Conservation (phyloP, 2,329 filamentous ascomycete genomes). For the Diaporthe caulivora region DNA sequence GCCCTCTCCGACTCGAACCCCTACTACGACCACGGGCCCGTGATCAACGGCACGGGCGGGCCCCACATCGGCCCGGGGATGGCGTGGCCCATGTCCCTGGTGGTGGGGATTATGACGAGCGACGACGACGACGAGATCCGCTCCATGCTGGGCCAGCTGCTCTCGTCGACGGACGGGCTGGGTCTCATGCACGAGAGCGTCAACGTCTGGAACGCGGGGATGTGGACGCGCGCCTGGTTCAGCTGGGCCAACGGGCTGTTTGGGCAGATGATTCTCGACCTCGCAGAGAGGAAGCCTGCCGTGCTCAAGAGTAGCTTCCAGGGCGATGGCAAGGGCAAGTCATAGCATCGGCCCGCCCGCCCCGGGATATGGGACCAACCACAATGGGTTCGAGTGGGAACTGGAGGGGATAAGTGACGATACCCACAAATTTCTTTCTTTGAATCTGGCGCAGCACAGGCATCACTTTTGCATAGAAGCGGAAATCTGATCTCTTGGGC, state of each 20-base stretch:
- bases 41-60: conserved; percentile 44
- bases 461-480: conserved; percentile 14
- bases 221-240: conserved; percentile 69
- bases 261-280: conserved; percentile 82
- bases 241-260: conserved; percentile 95
- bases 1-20: conserved; percentile 73
- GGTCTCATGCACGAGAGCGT: conserved; percentile 78
- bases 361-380: too few relatives aligned
- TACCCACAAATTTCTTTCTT: not conserved
- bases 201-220: conserved; percentile 67
- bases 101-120: conserved; percentile 76
- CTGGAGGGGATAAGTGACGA: not conserved
- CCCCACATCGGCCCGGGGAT: conserved; percentile 60
- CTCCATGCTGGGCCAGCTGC: conserved; percentile 61
- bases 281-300: conserved; percentile 79
- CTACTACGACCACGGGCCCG: conserved; percentile 57
- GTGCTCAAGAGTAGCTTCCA: conserved; percentile 64
- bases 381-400: too few relatives aligned
- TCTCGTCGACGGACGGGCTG: conserved; percentile 71
- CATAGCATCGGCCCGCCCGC: not conserved
- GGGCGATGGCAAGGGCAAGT: conserved; percentile 8
- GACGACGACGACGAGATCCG: conserved; percentile 73
- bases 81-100: conserved; percentile 80
- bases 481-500: conserved; percentile 22
- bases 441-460: not conserved